These are phyloP conservation scores for Apiotrichum mycotoxinovorans DNA, from an alignment of 1,284 basidiomycete genomes.

Conservation along the genomic window DNA sequence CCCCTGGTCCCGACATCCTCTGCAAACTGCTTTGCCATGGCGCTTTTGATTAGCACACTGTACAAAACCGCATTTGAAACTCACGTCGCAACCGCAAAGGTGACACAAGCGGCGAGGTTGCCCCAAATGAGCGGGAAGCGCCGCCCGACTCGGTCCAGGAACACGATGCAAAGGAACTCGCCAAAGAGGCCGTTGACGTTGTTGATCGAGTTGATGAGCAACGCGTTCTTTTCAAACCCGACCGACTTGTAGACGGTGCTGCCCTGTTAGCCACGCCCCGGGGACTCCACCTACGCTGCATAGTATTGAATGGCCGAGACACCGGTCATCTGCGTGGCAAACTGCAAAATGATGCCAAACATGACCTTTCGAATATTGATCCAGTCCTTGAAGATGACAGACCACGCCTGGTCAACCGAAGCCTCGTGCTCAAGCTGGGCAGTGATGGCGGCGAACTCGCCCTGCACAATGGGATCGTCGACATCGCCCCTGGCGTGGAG, in stretches of 20 bases:
- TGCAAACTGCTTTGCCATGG: neutral
- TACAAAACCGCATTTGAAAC: constrained; percentile 1
- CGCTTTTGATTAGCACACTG: constrained; percentile 8
- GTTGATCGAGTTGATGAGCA: constrained; percentile 63
- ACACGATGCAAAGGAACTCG: constrained; percentile 58
- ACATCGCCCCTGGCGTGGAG: constrained; percentile 28
- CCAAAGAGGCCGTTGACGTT: constrained; percentile 60
- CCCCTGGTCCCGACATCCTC: too few species aligned
- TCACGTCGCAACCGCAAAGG: constrained; percentile 38
- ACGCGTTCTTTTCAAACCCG: constrained; percentile 41
- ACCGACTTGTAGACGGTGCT: neutral
- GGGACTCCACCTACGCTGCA: neutral
- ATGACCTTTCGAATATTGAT: constrained; percentile 40
- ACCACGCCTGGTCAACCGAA: constrained; percentile 36
- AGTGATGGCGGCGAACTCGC: constrained; percentile 50
- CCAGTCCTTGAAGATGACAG: constrained; percentile 52
- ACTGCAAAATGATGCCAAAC: constrained; percentile 51
- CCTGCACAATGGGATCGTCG: constrained; percentile 17
- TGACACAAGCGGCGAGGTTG: constrained; percentile 50
- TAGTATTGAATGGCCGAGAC: constrained; percentile 53
- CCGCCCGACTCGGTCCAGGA: constrained; percentile 59
- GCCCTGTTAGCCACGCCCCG: too few species aligned
- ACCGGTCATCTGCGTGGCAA: constrained; percentile 55
- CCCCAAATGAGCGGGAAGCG: constrained; percentile 58
- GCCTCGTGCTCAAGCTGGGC: constrained; percentile 39